Evolutionary conservation across 768 basidiomycete species (phyloP).

Genomic region (Zangia roseola): DNA sequence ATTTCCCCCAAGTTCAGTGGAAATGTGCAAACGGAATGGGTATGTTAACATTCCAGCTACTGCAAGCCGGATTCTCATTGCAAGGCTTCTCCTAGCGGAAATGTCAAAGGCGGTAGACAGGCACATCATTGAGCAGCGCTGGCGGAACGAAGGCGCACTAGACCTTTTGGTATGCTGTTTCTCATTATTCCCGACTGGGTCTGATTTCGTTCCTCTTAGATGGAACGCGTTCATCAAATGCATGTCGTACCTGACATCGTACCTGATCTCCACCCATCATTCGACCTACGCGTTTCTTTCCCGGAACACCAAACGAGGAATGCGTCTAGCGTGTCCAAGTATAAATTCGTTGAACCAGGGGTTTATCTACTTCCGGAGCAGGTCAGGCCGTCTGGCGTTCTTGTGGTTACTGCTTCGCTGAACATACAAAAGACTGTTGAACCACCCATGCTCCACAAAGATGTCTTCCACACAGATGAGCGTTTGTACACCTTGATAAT

Average conservation of each 20-base stretch:
- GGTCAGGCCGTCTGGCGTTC: constrained; percentile 38
- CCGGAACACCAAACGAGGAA: constrained; percentile 30
- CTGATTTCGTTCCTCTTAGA: constrained; percentile 43
- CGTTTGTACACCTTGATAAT: constrained; percentile 86
- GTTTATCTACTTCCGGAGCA: constrained; percentile 64
- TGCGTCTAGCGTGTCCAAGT: constrained; percentile 23
- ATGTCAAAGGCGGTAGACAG: constrained; percentile 69
- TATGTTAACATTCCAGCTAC: constrained; percentile 36
- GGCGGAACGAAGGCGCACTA: constrained; percentile 81
- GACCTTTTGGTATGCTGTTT: constrained; percentile 64
- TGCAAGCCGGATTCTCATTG: not conserved
- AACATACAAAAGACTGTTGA: constrained; percentile 50
- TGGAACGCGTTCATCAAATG: constrained; percentile 94
- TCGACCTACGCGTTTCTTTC: constrained; percentile 71
- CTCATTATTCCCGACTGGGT: not conserved
- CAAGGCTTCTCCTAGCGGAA: constrained; percentile 45
- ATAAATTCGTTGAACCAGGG: constrained; percentile 64
- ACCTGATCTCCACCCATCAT: constrained; percentile 62
- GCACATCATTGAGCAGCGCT: constrained; percentile 79
- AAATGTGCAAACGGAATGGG: constrained; percentile 76
- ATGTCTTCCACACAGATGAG: constrained; percentile 78
- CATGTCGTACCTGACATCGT: constrained; percentile 86
- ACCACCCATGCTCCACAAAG: constrained; percentile 66
- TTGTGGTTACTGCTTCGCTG: not conserved
- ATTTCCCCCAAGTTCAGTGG: constrained; percentile 83